Evolutionary conservation across 2,329 filamentous ascomycete genomes (phyloP), one percentile per base, ranked within the genome.

Genomic region (Fusarium equiseti): DNA sequence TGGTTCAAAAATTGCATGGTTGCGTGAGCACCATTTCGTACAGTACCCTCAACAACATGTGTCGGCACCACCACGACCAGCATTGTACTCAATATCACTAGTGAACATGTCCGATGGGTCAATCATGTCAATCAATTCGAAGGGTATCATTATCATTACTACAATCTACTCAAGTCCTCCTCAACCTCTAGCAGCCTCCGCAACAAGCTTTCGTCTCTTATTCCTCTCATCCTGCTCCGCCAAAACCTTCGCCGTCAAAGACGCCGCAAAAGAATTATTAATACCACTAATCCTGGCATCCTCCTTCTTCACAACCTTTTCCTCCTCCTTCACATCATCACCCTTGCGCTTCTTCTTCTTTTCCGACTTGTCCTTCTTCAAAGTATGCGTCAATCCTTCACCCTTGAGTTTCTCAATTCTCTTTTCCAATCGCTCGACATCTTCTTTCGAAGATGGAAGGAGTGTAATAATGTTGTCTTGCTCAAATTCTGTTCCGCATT

Each of bases 261-360:
- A 92, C 1, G 95, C 95, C 1, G 96, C 96, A 59, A 93, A 88
- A 0, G 93, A 85, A 74, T 98, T 97, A 79, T 97, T 97, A 79
- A 98, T 97, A 13, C 91, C 89, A 56, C 85, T 83, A 49, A 82
- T 79, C 50, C 82, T 80, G 2, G 77, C 77, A 43, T 80, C 77
- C 2, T 71, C 57, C 60, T 78, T 79, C 63, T 81, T 84, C 32
- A 91, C 91, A 77, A 92, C 92, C 10, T 73, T 66, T 8, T 68
- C 76, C 8, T 77, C 77, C 6, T 78, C 78, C 22, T 81, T 78
- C 3, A 76, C 59, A 12, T 81, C 81, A 11, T 80, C 79, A 2
- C 79, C 80, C 54, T 80, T 86, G 82, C 94, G 94, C 80, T 94
- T 91, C 81, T 94, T 91, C 82, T 94, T 94, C 70, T 83, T 80